Conservation (phyloP, 1,284 basidiomycete species). For the Leccinum angustisporum region DNA sequence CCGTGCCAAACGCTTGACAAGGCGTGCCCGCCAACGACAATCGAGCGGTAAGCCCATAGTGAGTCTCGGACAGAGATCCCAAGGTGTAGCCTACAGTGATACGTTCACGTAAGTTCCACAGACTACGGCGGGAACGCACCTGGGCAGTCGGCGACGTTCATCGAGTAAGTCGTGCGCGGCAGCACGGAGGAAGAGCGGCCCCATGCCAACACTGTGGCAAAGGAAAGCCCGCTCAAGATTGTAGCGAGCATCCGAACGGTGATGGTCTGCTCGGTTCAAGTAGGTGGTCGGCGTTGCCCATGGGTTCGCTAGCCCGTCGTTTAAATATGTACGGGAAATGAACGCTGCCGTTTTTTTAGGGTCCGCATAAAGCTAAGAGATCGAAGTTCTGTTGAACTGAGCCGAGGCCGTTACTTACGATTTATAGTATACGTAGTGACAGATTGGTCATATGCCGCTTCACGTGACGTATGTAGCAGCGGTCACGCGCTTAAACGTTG, state of each 20-base stretch:
- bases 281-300: not conserved
- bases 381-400: not conserved
- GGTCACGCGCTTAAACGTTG: no score
- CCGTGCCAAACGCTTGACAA: conserved; percentile 74
- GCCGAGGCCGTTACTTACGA: not conserved
- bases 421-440: no score
- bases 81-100: conserved; percentile 51
- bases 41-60: conserved; percentile 53
- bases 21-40: conserved; percentile 56
- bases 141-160: conserved; percentile 32
- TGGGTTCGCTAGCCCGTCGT: not conserved
- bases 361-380: not conserved
- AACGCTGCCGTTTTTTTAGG: not conserved
- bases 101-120: not conserved
- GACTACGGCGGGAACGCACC: conserved; percentile 15
- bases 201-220: conserved; percentile 17
- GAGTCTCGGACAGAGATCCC: conserved; percentile 43
- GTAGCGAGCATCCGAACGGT: conserved; percentile 18
- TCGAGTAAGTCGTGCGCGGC: conserved; percentile 18
- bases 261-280: not conserved
- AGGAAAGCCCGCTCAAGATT: conserved; percentile 22
- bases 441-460: no score
- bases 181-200: conserved; percentile 7
- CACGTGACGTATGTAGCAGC: no score
- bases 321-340: not conserved